These are phyloP conservation scores for Otatea glauca DNA, from an alignment of 176 grass and related monocot species.

Conservation along the genomic window DNA sequence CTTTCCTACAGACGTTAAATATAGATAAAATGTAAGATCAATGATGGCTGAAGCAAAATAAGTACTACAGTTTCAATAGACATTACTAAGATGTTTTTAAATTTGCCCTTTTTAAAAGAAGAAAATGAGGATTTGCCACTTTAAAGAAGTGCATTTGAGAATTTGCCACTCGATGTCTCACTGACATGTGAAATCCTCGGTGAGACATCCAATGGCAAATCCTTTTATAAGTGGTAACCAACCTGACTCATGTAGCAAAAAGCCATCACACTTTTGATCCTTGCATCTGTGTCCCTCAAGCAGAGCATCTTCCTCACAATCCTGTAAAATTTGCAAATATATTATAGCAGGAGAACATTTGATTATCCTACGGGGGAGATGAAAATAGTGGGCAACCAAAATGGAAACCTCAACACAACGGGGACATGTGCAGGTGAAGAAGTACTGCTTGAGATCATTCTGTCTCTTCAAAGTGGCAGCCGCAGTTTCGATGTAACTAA, in stretches of 20 bases:
- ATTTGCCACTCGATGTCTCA: no score
- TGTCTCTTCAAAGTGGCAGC: conserved; percentile 72
- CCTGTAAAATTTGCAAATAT: conserved; percentile 47
- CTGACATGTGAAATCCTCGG: no score
- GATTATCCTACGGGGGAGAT: conserved; percentile 2
- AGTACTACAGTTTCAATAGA: background rate
- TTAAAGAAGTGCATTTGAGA: no score
- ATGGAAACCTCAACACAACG: conserved; percentile 73
- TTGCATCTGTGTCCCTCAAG: conserved; percentile 86
- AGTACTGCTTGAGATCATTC: conserved; percentile 86
- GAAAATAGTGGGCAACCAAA: conserved; percentile 25
- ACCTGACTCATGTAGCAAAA: conserved; percentile 67
- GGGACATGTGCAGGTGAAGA: conserved; percentile 78
- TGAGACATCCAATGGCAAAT: no score
- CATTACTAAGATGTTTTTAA: conserved; percentile 2
- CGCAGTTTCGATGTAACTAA: conserved; percentile 98
- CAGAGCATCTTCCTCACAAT: conserved; percentile 59
- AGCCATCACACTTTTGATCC: conserved; percentile 66
- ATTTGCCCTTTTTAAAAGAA: background rate
- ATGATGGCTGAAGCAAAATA: background rate
- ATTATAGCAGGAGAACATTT: background rate
- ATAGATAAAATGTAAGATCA: conserved; percentile 29
- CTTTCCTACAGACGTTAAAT: conserved; percentile 57
- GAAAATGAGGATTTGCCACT: no score
- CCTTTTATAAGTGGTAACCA: conserved; percentile 17